Conservation (phyloP, 2,329 filamentous ascomycete genomes). For the Alternaria ventricosa region DNA sequence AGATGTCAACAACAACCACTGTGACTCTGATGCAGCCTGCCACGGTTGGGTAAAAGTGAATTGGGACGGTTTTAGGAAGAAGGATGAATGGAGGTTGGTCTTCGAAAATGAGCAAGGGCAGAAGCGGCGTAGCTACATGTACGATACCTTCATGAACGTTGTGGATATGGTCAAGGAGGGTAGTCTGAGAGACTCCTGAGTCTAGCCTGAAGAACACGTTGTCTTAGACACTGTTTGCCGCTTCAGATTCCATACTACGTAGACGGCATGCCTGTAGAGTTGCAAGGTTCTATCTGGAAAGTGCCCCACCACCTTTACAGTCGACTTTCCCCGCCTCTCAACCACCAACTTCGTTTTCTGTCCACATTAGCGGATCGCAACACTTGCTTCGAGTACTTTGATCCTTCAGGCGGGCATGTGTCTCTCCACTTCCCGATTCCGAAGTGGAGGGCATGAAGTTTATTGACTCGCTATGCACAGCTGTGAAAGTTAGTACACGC, state of each 20-base stretch:
- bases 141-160: background rate
- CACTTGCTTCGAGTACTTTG: background rate
- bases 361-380: background rate
- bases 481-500: background rate
- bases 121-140: background rate
- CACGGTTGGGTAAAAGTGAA: conserved; percentile 4
- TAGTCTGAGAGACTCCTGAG: background rate
- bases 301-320: background rate
- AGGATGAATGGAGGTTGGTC: background rate
- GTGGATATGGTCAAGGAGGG: background rate
- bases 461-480: background rate
- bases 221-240: background rate
- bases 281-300: background rate
- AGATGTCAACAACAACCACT: background rate
- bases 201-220: background rate
- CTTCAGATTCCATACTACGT: background rate
- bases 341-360: background rate
- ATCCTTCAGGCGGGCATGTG: background rate
- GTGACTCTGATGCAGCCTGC: background rate
- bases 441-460: background rate
- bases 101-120: background rate
- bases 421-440: background rate
- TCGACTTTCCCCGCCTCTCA: background rate
- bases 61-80: background rate
- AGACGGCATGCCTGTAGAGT: background rate